Evolutionary conservation across 371 early-diverging fungal genomes (phyloP).

Genomic region (Dichotomocladium elegans): DNA sequence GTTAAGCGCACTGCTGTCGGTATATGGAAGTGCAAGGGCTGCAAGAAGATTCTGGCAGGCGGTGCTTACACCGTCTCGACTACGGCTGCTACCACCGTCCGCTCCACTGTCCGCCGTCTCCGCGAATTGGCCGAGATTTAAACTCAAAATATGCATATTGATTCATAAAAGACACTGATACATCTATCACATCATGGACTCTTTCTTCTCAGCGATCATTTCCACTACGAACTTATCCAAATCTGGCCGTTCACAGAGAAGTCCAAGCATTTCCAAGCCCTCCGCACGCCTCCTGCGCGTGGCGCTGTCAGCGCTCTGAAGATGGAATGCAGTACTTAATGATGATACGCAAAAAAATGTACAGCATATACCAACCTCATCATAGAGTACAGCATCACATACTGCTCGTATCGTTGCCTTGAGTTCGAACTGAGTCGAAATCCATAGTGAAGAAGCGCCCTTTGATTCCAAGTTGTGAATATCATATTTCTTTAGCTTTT

Average conservation of each 20-base stretch:
- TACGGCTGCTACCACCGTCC: constrained; percentile 89
- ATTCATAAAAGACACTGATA: no score
- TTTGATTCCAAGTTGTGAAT: background rate
- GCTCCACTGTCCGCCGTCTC: constrained; percentile 97
- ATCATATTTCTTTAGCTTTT: background rate
- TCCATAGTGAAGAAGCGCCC: background rate
- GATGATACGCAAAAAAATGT: background rate
- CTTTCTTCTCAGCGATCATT: no score
- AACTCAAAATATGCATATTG: no score
- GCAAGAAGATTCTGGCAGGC: constrained; percentile 96
- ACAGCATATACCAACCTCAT: background rate
- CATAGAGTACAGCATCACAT: background rate
- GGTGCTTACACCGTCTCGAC: constrained; percentile 99
- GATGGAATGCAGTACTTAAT: background rate
- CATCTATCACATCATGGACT: no score
- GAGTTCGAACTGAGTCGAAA: background rate
- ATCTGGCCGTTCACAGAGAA: no score
- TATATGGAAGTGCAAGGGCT: constrained; percentile 99
- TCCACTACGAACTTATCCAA: no score
- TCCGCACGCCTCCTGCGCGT: background rate
- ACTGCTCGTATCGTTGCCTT: background rate
- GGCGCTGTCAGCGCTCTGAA: background rate
- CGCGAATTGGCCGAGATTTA: constrained; percentile 95
- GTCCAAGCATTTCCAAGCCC: background rate
- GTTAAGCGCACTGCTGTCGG: constrained; percentile 98